Conservation (phyloP, 2,329 filamentous ascomycete species). For the Akanthomyces muscarius region DNA sequence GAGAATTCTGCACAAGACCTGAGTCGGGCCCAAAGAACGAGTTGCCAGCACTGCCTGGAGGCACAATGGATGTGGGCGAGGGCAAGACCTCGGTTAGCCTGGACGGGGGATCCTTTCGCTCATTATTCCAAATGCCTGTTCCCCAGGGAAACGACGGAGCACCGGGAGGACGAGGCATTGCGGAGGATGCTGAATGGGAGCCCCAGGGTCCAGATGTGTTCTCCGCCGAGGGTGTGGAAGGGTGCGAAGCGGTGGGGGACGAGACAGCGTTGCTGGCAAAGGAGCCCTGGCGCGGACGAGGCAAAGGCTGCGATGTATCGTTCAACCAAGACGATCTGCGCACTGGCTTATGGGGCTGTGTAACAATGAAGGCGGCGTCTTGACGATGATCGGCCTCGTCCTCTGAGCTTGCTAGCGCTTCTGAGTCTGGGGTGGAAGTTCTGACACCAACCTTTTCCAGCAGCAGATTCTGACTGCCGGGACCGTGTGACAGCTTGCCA, state of each 20-base stretch:
- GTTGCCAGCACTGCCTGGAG: slow-evolving; percentile 38
- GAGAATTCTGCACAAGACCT: slow-evolving; percentile 45
- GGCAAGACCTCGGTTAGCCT: slow-evolving; percentile 70
- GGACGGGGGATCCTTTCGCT: slow-evolving; percentile 73
- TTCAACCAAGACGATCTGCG: slow-evolving; percentile 83
- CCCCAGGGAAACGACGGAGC: slow-evolving; percentile 63
- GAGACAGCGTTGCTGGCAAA: slow-evolving; percentile 74
- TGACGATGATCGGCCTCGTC: slow-evolving; percentile 75
- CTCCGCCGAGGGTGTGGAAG: slow-evolving; percentile 73
- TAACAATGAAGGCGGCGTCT: slow-evolving; percentile 44
- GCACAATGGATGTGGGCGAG: slow-evolving; percentile 64
- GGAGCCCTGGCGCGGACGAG: slow-evolving; percentile 69
- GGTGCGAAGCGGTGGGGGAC: slow-evolving; percentile 68
- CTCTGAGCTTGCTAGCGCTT: slow-evolving; percentile 89
- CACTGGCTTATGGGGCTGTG: slow-evolving; percentile 56
- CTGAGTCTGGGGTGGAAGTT: slow-evolving; percentile 88
- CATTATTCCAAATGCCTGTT: slow-evolving; percentile 77
- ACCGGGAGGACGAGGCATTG: slow-evolving; percentile 46
- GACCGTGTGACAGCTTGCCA: slow-evolving; percentile 48
- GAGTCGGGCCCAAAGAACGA: slow-evolving; percentile 49
- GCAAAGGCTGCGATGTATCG: slow-evolving; percentile 64
- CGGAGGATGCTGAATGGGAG: slow-evolving; percentile 46
- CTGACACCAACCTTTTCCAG: slow-evolving; percentile 74
- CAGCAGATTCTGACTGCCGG: slow-evolving; percentile 59
- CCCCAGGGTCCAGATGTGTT: slow-evolving; percentile 50